phyloP scores from a whole-genome alignment of 306 rosid genomes.

The Begonia peltatifolia region DNA sequence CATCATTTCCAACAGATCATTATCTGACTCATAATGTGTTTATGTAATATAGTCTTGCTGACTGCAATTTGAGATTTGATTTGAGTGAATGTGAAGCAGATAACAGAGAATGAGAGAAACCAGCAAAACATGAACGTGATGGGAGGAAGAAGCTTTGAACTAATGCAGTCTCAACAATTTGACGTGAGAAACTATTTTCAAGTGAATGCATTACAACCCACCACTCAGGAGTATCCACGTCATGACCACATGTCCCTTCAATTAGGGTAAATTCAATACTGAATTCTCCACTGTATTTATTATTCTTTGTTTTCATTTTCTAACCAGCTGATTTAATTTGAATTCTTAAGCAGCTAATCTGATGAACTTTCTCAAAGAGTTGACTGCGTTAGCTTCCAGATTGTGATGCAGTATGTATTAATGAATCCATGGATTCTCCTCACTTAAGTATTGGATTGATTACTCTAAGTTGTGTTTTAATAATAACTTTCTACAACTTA shows the following conservation, averaged over 20 bases:
- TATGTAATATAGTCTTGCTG: not conserved
- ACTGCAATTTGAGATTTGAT: not conserved
- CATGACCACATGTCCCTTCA: slow-evolving; percentile 85
- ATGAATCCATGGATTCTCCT: no score
- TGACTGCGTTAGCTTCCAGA: no score
- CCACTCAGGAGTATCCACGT: slow-evolving; percentile 38
- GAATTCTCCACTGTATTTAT: no score
- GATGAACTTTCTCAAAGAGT: no score
- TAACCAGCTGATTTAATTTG: no score
- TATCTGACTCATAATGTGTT: not conserved
- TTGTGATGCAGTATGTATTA: no score
- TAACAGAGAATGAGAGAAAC: slow-evolving; percentile 78
- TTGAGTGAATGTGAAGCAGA: slow-evolving; percentile 22
- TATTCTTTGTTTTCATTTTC: no score
- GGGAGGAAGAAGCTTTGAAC: slow-evolving; percentile 41
- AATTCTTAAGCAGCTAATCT: no score
- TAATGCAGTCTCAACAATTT: slow-evolving; percentile 44
- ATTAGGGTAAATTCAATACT: slow-evolving; percentile 35
- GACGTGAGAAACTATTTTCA: slow-evolving; percentile 73
- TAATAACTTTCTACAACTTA: no score
- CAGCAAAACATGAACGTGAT: slow-evolving; percentile 42
- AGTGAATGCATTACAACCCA: slow-evolving; percentile 67
- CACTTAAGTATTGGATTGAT: no score
- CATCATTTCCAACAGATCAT: no score
- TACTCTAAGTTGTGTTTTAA: no score